These are phyloP conservation scores for Cercospora janseana DNA, from an alignment of 2,329 filamentous ascomycete species.

Conservation along the genomic window DNA sequence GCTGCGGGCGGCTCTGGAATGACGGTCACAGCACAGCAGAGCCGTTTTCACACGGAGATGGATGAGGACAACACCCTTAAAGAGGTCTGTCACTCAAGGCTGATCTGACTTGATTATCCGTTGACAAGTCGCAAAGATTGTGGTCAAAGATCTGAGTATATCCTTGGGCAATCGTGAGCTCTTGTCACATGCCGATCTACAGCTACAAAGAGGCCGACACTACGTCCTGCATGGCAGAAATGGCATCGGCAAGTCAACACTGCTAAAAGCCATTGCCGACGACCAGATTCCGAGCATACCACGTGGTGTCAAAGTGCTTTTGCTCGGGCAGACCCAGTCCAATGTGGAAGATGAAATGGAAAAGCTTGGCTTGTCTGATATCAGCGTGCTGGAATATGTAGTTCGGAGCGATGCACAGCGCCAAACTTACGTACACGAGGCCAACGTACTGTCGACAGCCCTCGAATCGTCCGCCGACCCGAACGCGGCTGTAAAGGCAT, in stretches of 20 bases:
- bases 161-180: constrained; percentile 63
- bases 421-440: constrained; percentile 24
- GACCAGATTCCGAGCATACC: constrained; percentile 76
- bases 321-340: constrained; percentile 66
- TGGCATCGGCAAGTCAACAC: constrained; percentile 77
- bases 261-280: constrained; percentile 72
- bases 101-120: background rate
- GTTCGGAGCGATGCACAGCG: constrained; percentile 26
- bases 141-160: constrained; percentile 68
- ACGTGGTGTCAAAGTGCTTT: constrained; percentile 61
- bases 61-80: constrained; percentile 27
- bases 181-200: constrained; percentile 65
- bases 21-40: constrained; percentile 28
- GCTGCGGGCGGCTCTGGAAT: constrained; percentile 9
- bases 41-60: constrained; percentile 29
- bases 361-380: constrained; percentile 7
- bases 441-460: constrained; percentile 16
- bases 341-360: constrained; percentile 19
- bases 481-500: constrained; percentile 19
- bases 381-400: constrained; percentile 31
- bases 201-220: constrained; percentile 68
- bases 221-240: constrained; percentile 81
- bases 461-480: constrained; percentile 17
- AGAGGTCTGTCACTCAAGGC: constrained; percentile 19
- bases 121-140: constrained; percentile 34